Evolutionary conservation across 352 stramenopile genomes (phyloP).

Genomic region (Pythium plurisporium): DNA sequence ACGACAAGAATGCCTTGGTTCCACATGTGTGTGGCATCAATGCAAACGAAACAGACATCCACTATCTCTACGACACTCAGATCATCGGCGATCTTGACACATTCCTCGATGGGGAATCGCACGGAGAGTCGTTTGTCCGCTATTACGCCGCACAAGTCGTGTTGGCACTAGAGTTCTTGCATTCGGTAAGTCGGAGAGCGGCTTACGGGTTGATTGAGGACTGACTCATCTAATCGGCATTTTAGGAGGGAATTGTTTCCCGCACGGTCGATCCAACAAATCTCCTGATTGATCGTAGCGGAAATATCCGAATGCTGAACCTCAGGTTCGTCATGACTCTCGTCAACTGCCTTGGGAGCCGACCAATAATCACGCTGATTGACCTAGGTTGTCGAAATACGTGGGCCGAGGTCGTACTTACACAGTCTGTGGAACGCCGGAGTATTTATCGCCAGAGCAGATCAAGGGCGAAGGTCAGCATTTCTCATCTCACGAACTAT

Average conservation of each 20-base stretch:
- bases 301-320: constrained; percentile 82
- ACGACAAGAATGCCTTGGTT: constrained; percentile 71
- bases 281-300: constrained; percentile 72
- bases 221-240: not conserved
- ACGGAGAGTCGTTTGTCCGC: constrained; percentile 74
- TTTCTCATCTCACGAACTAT: not conserved
- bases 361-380: not conserved
- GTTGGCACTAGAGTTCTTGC: constrained; percentile 75
- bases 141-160: constrained; percentile 87
- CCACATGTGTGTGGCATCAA: constrained; percentile 67
- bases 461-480: constrained; percentile 78
- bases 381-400: constrained; percentile 74
- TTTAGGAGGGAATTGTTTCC: constrained; percentile 73
- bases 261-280: constrained; percentile 77
- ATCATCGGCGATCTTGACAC: constrained; percentile 80
- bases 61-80: constrained; percentile 76
- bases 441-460: constrained; percentile 83
- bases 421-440: constrained; percentile 81
- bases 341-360: not conserved
- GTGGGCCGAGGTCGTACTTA: constrained; percentile 79
- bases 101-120: constrained; percentile 60
- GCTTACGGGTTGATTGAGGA: not conserved
- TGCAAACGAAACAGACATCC: constrained; percentile 76
- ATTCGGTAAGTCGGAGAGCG: constrained; percentile 38
- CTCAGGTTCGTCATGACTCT: constrained; percentile 41